A percentile compares a stretch with the other conserved stretches of the same genome.
Conservation (phyloP, 2,329 filamentous ascomycete species). For the Periconia macrospinosa region DNA sequence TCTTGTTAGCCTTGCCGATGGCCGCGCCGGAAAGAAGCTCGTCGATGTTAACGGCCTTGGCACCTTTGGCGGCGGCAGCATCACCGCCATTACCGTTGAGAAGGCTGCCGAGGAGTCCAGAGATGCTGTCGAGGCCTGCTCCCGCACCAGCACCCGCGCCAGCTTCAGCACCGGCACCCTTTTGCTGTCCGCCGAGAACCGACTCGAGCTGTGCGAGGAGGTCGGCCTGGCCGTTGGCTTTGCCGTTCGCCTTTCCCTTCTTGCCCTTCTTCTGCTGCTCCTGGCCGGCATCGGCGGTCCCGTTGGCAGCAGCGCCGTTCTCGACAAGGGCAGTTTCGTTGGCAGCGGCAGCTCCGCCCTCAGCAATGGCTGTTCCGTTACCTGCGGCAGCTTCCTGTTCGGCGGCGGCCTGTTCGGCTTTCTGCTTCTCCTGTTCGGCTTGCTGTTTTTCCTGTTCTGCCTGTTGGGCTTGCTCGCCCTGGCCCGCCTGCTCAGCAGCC, state of each 20-base stretch:
- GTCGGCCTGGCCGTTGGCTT: constrained; percentile 1
- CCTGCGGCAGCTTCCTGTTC: constrained; percentile 7
- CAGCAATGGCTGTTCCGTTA: constrained; percentile 10
- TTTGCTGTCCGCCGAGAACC: neutral
- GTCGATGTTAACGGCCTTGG: neutral
- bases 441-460: constrained; percentile 12
- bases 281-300: constrained; percentile 1
- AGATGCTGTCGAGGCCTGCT: neutral
- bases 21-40: neutral
- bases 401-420: neutral
- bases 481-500: constrained; percentile 1
- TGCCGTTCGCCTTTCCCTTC: constrained; percentile 11
- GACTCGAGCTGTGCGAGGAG: constrained; percentile 2
- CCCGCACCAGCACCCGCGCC: constrained; percentile 3
- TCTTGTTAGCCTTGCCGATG: neutral
- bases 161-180: constrained; percentile 1
- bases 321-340: neutral
- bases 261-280: constrained; percentile 5
- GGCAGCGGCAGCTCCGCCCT: constrained; percentile 2
- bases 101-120: constrained; percentile 3
- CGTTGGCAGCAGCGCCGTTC: constrained; percentile 5
- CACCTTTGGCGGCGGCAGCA: neutral
- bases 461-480: constrained; percentile 11
- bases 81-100: constrained; percentile 6
- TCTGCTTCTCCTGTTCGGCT: neutral